phyloP scores from a whole-genome alignment of 352 stramenopile genomes.

The Globisporangium uncinulatum region DNA sequence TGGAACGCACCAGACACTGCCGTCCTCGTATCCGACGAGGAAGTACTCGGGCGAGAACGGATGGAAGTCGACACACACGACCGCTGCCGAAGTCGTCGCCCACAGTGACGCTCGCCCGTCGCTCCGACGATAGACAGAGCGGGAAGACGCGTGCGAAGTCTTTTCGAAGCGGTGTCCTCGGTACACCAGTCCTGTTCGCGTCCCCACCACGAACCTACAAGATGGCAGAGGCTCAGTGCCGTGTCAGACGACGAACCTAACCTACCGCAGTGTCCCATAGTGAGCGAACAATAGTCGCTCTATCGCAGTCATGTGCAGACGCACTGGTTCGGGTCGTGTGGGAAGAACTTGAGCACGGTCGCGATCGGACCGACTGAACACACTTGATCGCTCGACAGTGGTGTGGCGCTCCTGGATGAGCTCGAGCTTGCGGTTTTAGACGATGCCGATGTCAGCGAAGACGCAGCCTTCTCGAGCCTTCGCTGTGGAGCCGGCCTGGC shows the following conservation, averaged over 20 bases:
- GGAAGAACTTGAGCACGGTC: constrained; percentile 43
- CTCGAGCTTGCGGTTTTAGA: neutral
- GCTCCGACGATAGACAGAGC: constrained; percentile 4
- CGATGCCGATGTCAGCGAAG: neutral
- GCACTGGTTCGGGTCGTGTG: constrained; percentile 53
- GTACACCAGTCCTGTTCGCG: constrained; percentile 21
- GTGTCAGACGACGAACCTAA: too few relatives aligned
- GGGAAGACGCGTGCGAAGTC: neutral
- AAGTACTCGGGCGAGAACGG: constrained; percentile 46
- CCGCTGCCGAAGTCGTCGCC: constrained; percentile 9
- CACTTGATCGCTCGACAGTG: constrained; percentile 1
- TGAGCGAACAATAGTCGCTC: too few relatives aligned
- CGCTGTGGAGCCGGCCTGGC: constrained; percentile 2
- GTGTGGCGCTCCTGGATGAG: neutral
- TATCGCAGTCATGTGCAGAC: neutral
- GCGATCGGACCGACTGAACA: constrained; percentile 36
- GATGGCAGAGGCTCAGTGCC: too few relatives aligned
- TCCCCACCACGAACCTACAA: constrained; percentile 43
- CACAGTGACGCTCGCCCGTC: neutral
- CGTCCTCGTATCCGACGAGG: constrained; percentile 59
- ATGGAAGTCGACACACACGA: constrained; percentile 50
- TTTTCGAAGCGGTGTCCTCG: constrained; percentile 7
- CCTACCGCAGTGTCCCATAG: too few relatives aligned
- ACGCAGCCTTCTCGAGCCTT: neutral
- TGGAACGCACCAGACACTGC: constrained; percentile 30